phyloP scores from a whole-genome alignment of 2,329 filamentous ascomycete species.

The Colletotrichum orbiculare region DNA sequence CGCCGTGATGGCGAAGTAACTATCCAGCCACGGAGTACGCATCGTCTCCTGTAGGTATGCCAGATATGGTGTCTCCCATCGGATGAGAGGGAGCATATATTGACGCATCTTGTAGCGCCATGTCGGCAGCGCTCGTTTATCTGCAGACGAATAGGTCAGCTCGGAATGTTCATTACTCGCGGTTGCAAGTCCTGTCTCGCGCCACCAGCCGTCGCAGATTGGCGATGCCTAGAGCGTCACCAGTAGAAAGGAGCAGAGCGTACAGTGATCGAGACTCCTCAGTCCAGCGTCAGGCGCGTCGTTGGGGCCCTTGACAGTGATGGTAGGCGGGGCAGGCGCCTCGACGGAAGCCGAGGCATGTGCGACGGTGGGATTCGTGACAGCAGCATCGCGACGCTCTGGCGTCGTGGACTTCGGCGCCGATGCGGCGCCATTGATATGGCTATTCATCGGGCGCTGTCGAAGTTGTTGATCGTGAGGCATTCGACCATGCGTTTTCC shows the following conservation, averaged over 20 bases:
- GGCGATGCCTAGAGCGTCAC: conserved; percentile 9
- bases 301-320: conserved; percentile 25
- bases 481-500: conserved; percentile 34
- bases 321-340: conserved; percentile 26
- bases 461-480: conserved; percentile 26
- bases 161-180: conserved; percentile 21
- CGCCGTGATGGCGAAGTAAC: conserved; percentile 96
- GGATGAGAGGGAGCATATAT: conserved; percentile 83
- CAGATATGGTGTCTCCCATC: conserved; percentile 95
- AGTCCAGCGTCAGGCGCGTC: conserved; percentile 74
- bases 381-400: conserved; percentile 31
- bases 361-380: conserved; percentile 5
- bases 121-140: conserved; percentile 82
- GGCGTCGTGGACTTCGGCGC: conserved; percentile 24
- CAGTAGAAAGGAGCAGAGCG: conserved; percentile 42
- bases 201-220: too few relatives aligned
- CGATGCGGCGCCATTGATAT: conserved; percentile 45
- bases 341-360: conserved; percentile 17
- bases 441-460: conserved; percentile 45
- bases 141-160: conserved; percentile 55
- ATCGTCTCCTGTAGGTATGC: conserved; percentile 84
- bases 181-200: conserved; percentile 8
- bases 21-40: conserved; percentile 87
- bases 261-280: conserved; percentile 83
- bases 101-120: conserved; percentile 93